Conservation (phyloP, 2,329 filamentous ascomycete genomes). For the Alternaria sp. region DNA sequence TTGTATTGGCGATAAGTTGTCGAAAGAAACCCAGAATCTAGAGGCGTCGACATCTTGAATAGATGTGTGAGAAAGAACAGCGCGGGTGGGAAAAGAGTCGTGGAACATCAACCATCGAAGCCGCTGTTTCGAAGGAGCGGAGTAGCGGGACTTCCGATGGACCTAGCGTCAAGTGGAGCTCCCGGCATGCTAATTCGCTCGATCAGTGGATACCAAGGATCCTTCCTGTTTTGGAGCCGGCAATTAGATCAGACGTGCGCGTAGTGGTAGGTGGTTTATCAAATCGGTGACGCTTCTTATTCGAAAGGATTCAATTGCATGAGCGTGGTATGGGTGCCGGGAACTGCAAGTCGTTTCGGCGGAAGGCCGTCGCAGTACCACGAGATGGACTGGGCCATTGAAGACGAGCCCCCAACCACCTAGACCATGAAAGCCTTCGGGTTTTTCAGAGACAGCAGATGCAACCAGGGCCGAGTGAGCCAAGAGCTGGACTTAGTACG, state of each 20-base stretch:
- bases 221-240: background rate
- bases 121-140: background rate
- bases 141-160: background rate
- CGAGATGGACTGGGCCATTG: no score
- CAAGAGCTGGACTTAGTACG: no score
- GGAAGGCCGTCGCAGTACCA: background rate
- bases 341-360: background rate
- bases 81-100: background rate
- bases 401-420: no score
- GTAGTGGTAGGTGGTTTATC: background rate
- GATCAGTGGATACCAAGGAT: background rate
- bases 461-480: no score
- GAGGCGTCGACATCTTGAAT: background rate
- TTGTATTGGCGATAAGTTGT: background rate
- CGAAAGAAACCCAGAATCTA: background rate
- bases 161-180: background rate
- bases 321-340: background rate
- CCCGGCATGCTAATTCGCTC: background rate
- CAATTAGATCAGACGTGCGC: background rate
- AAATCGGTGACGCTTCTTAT: background rate
- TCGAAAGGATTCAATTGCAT: background rate
- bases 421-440: no score
- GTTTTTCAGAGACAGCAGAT: no score
- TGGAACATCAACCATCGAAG: background rate
- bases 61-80: background rate